Evolutionary conservation across 352 stramenopile genomes (phyloP), one percentile per base, ranked within the genome.

Genomic region (Globisporangium uncinulatum): DNA sequence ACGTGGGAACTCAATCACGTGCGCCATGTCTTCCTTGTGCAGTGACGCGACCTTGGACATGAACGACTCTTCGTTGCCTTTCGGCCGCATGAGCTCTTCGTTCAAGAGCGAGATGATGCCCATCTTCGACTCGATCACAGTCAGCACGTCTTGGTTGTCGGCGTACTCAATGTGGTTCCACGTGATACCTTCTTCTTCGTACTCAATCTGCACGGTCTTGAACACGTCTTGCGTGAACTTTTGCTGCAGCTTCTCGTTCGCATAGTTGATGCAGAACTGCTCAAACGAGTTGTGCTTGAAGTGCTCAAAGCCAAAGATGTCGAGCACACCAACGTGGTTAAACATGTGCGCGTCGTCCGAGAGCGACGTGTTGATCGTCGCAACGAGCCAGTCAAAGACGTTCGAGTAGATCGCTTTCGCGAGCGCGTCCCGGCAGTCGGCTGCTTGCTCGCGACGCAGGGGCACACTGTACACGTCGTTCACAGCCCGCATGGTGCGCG

Each of bases 291-390:
- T 97, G 73, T 94, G 83, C 61, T 96, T 95, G 75, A 99, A 99
- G 67, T 97, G 96, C 76, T 99, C 97, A 65, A 99, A 99, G 49
- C 97, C 97, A 65, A 99, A 99, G 65, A 99, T 99, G 87, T 99
- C 97, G 53, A 99, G 75, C 47, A 99, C 92, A 50, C 96, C 96
- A 41, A 98, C 94, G 43, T 92, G 79, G 59, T 94, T 86, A 51
- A 75, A 46, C 79, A 89, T 93, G 59, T 89, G 73, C n/a, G 64
- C 65, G 58, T 93, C 85, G 46, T 92, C 74, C 20, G 76, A 70
- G 31, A 94, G 71, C 49, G 87, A 97, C 37, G 70, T 59, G 74
- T 99, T 99, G 65, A 99, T 98, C 39, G 76, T 67, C 29, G 59
- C 41, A 5, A 98, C 93, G 59, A 98, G 85, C 68, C 85, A 97